These are phyloP conservation scores for Endothia cerciana DNA, from an alignment of 2,329 filamentous ascomycete species.

Conservation along the genomic window DNA sequence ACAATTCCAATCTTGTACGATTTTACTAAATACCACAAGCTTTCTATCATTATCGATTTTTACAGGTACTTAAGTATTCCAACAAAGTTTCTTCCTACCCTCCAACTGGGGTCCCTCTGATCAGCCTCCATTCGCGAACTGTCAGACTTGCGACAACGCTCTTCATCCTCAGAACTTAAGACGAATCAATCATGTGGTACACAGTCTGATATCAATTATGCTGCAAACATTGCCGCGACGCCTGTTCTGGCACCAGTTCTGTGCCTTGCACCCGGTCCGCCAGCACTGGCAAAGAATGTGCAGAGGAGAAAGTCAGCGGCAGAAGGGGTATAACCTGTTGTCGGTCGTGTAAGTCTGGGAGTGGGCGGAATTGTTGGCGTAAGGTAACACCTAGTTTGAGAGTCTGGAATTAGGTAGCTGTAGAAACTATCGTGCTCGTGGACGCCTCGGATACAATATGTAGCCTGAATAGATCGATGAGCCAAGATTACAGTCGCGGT, in stretches of 20 bases:
- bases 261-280: conserved; percentile 11
- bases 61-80: background rate
- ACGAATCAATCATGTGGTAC: conserved; percentile 15
- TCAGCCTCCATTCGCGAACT: background rate
- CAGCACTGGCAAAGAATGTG: conserved; percentile 7
- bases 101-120: background rate
- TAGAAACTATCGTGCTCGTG: background rate
- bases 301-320: background rate
- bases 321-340: conserved; percentile 14
- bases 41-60: background rate
- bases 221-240: conserved; percentile 21
- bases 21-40: background rate
- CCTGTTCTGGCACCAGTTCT: conserved; percentile 1
- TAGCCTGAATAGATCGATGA: too few relatives aligned
- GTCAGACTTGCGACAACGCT: background rate
- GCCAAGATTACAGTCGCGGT: too few relatives aligned
- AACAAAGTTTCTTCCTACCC: background rate
- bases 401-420: conserved; percentile 6
- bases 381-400: conserved; percentile 18
- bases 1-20: background rate
- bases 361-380: conserved; percentile 23
- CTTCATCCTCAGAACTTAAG: background rate
- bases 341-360: conserved; percentile 22
- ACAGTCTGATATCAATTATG: conserved; percentile 16
- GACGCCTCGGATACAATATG: background rate